Evolutionary conservation across 1,284 basidiomycete genomes (phyloP), one percentile per base, ranked within the genome.

Genomic region (Rhodotorula mucilaginosa): DNA sequence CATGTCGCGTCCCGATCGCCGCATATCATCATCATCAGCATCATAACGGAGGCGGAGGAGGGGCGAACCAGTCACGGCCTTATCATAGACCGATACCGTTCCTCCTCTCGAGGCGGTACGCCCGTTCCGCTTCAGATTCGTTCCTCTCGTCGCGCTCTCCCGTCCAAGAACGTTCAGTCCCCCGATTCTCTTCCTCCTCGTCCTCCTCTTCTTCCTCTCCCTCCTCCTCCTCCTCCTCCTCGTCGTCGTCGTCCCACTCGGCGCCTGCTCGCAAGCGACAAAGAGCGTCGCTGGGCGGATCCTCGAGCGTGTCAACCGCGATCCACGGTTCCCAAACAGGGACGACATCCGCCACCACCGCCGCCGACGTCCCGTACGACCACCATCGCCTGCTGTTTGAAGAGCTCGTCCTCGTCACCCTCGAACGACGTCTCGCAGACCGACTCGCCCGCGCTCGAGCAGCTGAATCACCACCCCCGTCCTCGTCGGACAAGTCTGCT

Each of bases 41-140:
- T 34, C 34, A 34, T 34, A 34, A 34, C 34, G 34, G 34, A 34
- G 34, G 34, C 5, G 34, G 34, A 34, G 34, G 34, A 1, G 34
- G 34, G 6, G 34, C 34, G 34, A 34, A 34, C 34, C 34, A 34
- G 4, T 34, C 34, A 34, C 34, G 34, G 34, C 34, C 3, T 34
- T 34, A 34, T 34, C 8, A 34, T 7, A 34, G 34, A 34, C 6
- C 34, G 34, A 34, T 34, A 1, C 60, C 21, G 2, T 15, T 21
- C 26, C 67, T 64, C 15, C 56, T 71, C 19, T 71, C 70, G 12
- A 19, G 26, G 19, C 58, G 70, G 6, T 68, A 71, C 58, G 58
- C 59, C 21, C 66, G 65, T 54, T 29, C 64, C 15, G 13, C 23
- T 46, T 47, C 58, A 26, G 39, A 34, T 15, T n/a, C 64, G 56